Evolutionary conservation across 1,139 yeast species (phyloP), one percentile per base, ranked within the genome.

Genomic region (Scheffersomyces lignicola): DNA sequence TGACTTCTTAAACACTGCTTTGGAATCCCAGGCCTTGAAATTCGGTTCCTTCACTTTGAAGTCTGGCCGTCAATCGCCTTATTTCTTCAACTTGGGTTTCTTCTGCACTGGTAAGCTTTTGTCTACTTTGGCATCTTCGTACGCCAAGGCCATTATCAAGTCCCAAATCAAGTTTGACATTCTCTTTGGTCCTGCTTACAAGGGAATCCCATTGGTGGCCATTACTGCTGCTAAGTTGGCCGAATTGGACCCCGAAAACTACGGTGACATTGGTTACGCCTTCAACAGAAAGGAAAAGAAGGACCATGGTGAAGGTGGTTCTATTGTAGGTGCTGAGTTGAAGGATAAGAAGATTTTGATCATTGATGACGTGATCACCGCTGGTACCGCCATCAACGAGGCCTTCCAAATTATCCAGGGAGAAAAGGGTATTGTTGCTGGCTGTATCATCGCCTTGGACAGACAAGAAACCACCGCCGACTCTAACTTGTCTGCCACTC

Each of bases 231-330:
- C 94, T 38, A 90, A 92, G 62, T 73, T 92, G 45, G 95, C 94
- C 23, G 97, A 92, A 63, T 71, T 89, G 47, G 92, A 86, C 41
- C 89, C 89, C n/a, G 76, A 76, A 42, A 80, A 79, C 51, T 86
- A 80, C 58, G 74, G 73, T 35, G 57, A 75, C 40, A 70, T 82
- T 41, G 83, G 79, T 35, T 88, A 83, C 56, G 72, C 92, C 15
- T 84, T 83, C 67, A 84, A 84, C 65, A 78, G 94, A 66, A 84
- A 85, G 67, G 98, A 92, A 63, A 87, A 85, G 73, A 92, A 92
- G 65, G 97, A 90, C 54, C 98, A 92, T 59, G 98, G 98, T 36
- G 98, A 92, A 68, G 98, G 98, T 43, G 98, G 98, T 12, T 77
- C 78, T 40, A 86, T 92, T 52, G 98, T 92, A 26, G 98, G 98